Evolutionary conservation across 2,329 filamentous ascomycete genomes (phyloP), one percentile per base, ranked within the genome.

Genomic region (Ceratocystis harringtonii): DNA sequence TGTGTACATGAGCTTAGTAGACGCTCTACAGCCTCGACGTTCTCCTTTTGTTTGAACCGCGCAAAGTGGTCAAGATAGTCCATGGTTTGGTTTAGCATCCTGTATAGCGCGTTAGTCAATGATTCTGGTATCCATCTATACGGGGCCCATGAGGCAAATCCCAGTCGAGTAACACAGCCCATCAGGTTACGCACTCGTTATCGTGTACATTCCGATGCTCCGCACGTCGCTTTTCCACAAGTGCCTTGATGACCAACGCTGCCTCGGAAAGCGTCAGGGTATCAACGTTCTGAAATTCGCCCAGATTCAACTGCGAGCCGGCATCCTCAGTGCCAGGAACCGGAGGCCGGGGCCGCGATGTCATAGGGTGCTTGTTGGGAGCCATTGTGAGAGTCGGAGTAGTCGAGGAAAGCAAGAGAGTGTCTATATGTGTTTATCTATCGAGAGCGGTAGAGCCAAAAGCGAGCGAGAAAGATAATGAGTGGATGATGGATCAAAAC

Each of bases 21-120:
- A 67, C 90, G 85, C 76, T 95, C 91, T 41, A 97, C 90, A n/a
- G 90, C 89, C 77, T 96, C 89, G 72, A 96, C 89, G 70, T 94
- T 94, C 75, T 95, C 90, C 75, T 92, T 91, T 72, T 92, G 86
- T 78, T 96, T 95, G 82, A 97, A 97, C 44, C 94, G 89, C 19
- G 92, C 88, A 76, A 99, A 99, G 69, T 91, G 86, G 71, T 96
- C 91, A 64, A 97, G 84, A 76, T 99, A 97, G 73, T 92, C 90
- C 69, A 91, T 82, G 30, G 92, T 96, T 75, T 95, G 92, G 69
- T 84, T 85, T 66, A 96, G 81, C 75, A 92, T 91, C 72, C 85
- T 88, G 65, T 32, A 36, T 2, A 32, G 8, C 55, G 28, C 30
- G 55, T 58, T 58, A 58, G 55, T n/a, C 55, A 58, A 41, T 41